Conservation (phyloP, 805 yeast species). For the Ogataea methanolica region DNA sequence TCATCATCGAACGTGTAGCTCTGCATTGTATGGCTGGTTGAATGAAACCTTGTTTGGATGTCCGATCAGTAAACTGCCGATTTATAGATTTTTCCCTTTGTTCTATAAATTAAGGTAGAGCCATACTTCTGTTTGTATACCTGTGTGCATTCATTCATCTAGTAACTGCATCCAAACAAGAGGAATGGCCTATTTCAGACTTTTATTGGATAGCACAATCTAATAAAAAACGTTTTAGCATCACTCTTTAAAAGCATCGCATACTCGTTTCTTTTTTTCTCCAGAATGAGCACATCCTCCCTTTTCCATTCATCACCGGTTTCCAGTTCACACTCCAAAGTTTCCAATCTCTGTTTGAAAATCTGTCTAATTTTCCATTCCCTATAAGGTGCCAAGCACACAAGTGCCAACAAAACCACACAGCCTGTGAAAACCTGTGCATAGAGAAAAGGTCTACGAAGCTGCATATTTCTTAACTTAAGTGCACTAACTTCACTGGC, state of each 20-base stretch:
- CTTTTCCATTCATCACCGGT: not conserved
- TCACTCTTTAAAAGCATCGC: not conserved
- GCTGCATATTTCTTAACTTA: constrained; percentile 12
- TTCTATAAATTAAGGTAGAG: too few species aligned
- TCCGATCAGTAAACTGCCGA: too few species aligned
- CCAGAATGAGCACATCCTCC: not conserved
- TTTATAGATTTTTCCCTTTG: too few species aligned
- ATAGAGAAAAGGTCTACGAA: constrained; percentile 43
- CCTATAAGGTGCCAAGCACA: constrained; percentile 39
- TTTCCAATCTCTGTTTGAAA: constrained; percentile 18
- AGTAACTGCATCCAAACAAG: too few species aligned
- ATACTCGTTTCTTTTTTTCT: not conserved
- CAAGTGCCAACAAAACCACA: constrained; percentile 36
- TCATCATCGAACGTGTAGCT: too few species aligned
- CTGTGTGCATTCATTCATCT: too few species aligned
- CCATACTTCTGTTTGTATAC: too few species aligned
- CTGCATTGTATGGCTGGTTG: too few species aligned
- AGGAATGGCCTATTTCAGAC: not conserved
- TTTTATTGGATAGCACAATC: not conserved
- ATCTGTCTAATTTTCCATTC: constrained; percentile 44
- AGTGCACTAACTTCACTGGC: constrained; percentile 22
- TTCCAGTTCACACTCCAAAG: constrained; percentile 3
- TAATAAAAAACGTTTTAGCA: not conserved
- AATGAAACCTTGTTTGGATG: too few species aligned
- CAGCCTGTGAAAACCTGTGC: constrained; percentile 60